phyloP scores from a whole-genome alignment of 78 protist genomes.

The Isochrysis galbana region DNA sequence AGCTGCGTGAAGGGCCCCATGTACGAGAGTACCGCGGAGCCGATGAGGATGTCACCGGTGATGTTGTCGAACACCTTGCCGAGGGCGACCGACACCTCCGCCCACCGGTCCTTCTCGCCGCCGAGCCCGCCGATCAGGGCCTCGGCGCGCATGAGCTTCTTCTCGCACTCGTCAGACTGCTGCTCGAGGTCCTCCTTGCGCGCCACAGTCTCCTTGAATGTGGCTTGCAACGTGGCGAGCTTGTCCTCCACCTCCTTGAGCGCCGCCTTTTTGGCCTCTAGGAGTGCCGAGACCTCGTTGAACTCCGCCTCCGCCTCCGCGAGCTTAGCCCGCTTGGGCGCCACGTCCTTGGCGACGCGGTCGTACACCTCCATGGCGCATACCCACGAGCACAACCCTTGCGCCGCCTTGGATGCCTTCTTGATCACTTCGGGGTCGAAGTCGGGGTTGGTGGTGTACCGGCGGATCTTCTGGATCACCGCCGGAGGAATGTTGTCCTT shows the following conservation, averaged over 20 bases:
- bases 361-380: conserved; percentile 72
- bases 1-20: conserved; percentile 33
- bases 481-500: conserved; percentile 54
- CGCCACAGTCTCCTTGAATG: conserved; percentile 9
- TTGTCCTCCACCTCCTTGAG: conserved; percentile 10
- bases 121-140: conserved; percentile 61
- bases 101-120: conserved; percentile 66
- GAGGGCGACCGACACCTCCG: conserved; percentile 18
- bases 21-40: conserved; percentile 42
- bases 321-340: conserved; percentile 38
- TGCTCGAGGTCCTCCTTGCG: conserved; percentile 32
- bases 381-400: conserved; percentile 62
- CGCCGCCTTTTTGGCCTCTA: conserved; percentile 33
- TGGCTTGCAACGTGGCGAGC: neutral
- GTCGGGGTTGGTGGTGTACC: conserved; percentile 45
- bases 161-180: conserved; percentile 45
- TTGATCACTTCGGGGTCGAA: conserved; percentile 49
- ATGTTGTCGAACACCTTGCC: neutral
- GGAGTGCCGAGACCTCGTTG: neutral
- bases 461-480: conserved; percentile 29
- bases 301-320: conserved; percentile 29
- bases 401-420: conserved; percentile 37
- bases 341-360: conserved; percentile 45
- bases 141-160: conserved; percentile 60
- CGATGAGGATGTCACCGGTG: conserved; percentile 33